phyloP scores from a whole-genome alignment of 805 yeast species.

The Saitoella complicata region DNA sequence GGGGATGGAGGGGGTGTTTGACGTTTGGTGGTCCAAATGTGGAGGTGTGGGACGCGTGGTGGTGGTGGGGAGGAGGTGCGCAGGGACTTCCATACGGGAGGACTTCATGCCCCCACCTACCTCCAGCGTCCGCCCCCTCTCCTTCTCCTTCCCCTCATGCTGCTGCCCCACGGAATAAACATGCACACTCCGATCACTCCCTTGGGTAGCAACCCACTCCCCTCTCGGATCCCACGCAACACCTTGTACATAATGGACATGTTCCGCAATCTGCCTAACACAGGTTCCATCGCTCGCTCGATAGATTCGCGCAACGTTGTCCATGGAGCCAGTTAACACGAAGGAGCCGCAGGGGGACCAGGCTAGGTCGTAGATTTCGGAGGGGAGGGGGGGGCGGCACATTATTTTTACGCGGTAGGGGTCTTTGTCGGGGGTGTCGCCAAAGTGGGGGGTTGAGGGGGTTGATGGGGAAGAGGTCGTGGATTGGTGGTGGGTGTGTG shows the following conservation, averaged over 20 bases:
- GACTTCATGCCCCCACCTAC: too few species aligned
- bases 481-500: constrained; percentile 20
- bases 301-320: constrained; percentile 60
- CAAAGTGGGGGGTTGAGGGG: too few species aligned
- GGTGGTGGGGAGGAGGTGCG: too few species aligned
- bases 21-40: too few species aligned
- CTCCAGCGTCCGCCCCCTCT: too few species aligned
- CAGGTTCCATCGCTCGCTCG: constrained; percentile 40
- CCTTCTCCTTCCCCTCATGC: too few species aligned
- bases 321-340: constrained; percentile 84
- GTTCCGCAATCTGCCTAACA: constrained; percentile 48
- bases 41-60: too few species aligned
- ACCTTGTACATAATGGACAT: constrained; percentile 86
- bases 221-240: constrained; percentile 87
- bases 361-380: constrained; percentile 77
- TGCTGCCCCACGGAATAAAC: constrained; percentile 28
- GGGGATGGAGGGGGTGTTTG: too few species aligned
- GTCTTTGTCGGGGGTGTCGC: constrained; percentile 38
- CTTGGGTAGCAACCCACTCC: constrained; percentile 65
- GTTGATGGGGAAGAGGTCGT: constrained; percentile 19
- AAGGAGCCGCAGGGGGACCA: constrained; percentile 81
- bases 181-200: constrained; percentile 73
- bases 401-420: constrained; percentile 54
- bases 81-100: too few species aligned
- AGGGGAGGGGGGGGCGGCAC: constrained; percentile 35